phyloP scores from a whole-genome alignment of 1,284 basidiomycete species.

The Heterobasidion occidentale region DNA sequence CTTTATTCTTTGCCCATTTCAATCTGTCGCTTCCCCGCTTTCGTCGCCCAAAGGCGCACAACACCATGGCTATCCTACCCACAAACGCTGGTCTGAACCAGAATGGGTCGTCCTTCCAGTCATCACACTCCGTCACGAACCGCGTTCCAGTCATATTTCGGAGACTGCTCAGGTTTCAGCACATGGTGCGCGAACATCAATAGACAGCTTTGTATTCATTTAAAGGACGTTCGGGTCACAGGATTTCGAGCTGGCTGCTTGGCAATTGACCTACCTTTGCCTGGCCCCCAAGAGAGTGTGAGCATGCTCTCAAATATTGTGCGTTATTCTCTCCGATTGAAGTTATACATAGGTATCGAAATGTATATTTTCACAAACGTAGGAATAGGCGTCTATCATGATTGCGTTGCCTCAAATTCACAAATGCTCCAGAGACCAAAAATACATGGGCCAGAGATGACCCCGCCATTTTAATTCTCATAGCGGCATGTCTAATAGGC shows the following conservation, averaged over 20 bases:
- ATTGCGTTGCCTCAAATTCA: constrained; percentile 1
- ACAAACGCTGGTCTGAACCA: constrained; percentile 34
- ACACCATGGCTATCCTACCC: constrained; percentile 53
- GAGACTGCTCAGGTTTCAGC: constrained; percentile 71
- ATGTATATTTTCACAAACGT: constrained; percentile 92
- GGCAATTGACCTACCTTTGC: constrained; percentile 90
- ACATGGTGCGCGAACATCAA: constrained; percentile 56
- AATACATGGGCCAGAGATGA: constrained; percentile 96
- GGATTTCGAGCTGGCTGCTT: constrained; percentile 93
- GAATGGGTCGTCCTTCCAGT: constrained; percentile 25
- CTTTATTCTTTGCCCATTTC: constrained; percentile 2
- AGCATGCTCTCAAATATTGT: constrained; percentile 25
- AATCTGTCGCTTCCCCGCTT: constrained; percentile 27
- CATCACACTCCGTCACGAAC: constrained; percentile 31
- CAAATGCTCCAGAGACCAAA: constrained; percentile 72
- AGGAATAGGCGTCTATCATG: constrained; percentile 38
- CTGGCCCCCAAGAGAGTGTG: constrained; percentile 87
- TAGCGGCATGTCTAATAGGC: constrained; percentile 73
- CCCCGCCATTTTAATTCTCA: constrained; percentile 84
- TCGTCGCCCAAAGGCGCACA: constrained; percentile 31
- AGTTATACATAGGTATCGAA: constrained; percentile 55
- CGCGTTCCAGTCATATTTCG: constrained; percentile 76
- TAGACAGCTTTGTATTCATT: not conserved
- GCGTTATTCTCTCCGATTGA: not conserved
- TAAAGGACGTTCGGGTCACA: constrained; percentile 23